These are phyloP conservation scores for Mortierella alpina DNA, from an alignment of 192 early-diverging fungal species.

Conservation along the genomic window DNA sequence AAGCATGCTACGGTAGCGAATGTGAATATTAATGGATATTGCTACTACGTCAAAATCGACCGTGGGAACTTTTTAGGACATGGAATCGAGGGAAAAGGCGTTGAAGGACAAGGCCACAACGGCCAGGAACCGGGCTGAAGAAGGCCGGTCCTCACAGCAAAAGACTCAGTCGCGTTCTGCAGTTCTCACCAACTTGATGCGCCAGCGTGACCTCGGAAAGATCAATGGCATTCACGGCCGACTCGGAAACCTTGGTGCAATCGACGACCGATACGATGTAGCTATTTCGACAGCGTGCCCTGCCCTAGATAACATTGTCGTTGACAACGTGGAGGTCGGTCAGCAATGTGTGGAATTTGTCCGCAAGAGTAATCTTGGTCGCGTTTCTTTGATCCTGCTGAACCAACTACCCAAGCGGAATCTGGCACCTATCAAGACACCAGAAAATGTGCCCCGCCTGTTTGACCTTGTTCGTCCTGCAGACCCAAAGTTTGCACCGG, in stretches of 20 bases:
- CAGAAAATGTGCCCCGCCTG: conserved; percentile 85
- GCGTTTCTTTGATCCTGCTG: conserved; percentile 86
- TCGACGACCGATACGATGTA: conserved; percentile 94
- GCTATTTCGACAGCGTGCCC: conserved; percentile 93
- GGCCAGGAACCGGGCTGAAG: conserved; percentile 76
- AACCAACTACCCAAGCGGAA: conserved; percentile 74
- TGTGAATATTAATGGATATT: background rate
- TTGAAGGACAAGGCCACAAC: conserved; percentile 35
- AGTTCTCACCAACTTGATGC: conserved; percentile 75
- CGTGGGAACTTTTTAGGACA: conserved; percentile 10
- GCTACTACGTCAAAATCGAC: background rate
- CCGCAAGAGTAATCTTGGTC: conserved; percentile 85
- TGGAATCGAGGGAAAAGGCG: conserved; percentile 18
- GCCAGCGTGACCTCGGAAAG: conserved; percentile 74
- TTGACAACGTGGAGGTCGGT: conserved; percentile 86
- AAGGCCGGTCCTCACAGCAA: conserved; percentile 71
- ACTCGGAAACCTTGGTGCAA: conserved; percentile 95
- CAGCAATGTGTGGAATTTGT: conserved; percentile 93
- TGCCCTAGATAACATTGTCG: conserved; percentile 88
- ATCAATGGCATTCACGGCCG: conserved; percentile 86
- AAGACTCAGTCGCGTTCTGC: conserved; percentile 74
- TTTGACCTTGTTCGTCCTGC: conserved; percentile 90
- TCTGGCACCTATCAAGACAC: conserved; percentile 66
- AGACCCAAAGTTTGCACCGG: conserved; percentile 76
- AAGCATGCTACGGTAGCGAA: too few species aligned